Percentiles rank a stretch among this genome's conserved stretches.
Evolutionary conservation across 768 basidiomycete species (phyloP).

Genomic region (Sistotremastrum niveocremeum): DNA sequence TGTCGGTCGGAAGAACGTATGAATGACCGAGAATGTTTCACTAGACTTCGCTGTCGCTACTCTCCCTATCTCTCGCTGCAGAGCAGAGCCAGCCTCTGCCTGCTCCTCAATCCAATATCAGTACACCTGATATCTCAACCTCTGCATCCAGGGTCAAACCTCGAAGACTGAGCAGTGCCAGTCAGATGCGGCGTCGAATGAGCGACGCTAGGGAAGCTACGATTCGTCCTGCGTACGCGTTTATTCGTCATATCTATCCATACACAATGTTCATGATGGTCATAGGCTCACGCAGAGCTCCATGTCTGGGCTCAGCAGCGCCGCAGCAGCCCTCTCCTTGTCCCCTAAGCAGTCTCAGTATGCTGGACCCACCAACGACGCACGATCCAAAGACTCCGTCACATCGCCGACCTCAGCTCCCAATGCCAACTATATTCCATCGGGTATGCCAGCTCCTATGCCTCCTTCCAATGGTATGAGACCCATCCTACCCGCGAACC

Average conservation of each 20-base stretch:
- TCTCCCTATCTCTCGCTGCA: no score
- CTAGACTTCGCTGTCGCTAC: no score
- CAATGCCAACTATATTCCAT: slow-evolving; percentile 1
- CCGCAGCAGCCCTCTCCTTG: slow-evolving; percentile 24
- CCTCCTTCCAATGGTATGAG: neutral
- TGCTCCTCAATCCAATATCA: no score
- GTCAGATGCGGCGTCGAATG: slow-evolving; percentile 54
- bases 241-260: neutral
- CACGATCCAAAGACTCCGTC: no score
- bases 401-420: neutral
- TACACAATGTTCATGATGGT: slow-evolving; percentile 1
- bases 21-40: no score
- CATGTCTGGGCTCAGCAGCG: slow-evolving; percentile 20
- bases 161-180: slow-evolving; percentile 57
- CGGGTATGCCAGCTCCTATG: neutral
- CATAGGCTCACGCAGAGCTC: slow-evolving; percentile 13
- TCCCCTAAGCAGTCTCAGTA: slow-evolving; percentile 29
- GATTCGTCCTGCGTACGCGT: slow-evolving; percentile 55
- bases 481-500: slow-evolving; percentile 10
- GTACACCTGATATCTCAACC: no score
- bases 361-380: slow-evolving; percentile 19
- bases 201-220: slow-evolving; percentile 76
- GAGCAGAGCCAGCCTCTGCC: no score
- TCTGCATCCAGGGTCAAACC: slow-evolving; percentile 26
- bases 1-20: no score